Percentiles rank a stretch among this genome's conserved stretches.
phyloP scores from a whole-genome alignment of 2,329 filamentous ascomycete genomes.

The Aspergillus novofumigatus region DNA sequence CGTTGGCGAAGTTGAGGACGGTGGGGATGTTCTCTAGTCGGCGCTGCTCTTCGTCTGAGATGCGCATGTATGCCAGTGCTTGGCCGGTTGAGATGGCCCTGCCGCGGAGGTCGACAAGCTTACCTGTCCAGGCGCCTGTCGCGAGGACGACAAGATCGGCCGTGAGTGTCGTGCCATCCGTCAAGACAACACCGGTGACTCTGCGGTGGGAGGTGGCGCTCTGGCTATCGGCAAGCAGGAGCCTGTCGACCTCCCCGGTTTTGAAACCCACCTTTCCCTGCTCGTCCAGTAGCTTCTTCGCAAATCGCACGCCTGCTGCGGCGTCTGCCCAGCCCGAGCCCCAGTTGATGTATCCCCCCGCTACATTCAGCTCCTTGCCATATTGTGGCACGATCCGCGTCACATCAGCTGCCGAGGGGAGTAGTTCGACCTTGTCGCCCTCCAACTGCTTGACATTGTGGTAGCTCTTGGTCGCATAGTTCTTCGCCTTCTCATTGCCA shows the following conservation, averaged over 20 bases:
- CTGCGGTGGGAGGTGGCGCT: constrained; percentile 8
- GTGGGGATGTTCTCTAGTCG: constrained; percentile 64
- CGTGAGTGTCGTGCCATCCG: constrained; percentile 46
- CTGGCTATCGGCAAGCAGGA: constrained; percentile 24
- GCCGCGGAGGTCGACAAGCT: constrained; percentile 72
- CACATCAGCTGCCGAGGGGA: constrained; percentile 33
- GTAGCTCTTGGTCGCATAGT: constrained; percentile 38
- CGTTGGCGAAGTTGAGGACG: constrained; percentile 44
- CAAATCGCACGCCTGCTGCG: constrained; percentile 38
- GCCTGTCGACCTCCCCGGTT: constrained; percentile 32
- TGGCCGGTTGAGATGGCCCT: constrained; percentile 79
- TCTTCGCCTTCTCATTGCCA: constrained; percentile 25
- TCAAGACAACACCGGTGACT: constrained; percentile 49
- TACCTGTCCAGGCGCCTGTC: constrained; percentile 80
- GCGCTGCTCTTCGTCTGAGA: constrained; percentile 68
- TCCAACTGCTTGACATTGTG: constrained; percentile 36
- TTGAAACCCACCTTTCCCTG: constrained; percentile 34
- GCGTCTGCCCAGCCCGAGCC: constrained; percentile 46
- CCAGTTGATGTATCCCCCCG: constrained; percentile 45
- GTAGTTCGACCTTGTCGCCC: constrained; percentile 30
- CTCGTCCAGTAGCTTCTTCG: constrained; percentile 33
- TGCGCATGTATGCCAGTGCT: constrained; percentile 69
- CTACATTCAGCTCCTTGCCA: constrained; percentile 29
- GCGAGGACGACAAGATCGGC: constrained; percentile 76
- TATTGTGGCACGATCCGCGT: constrained; percentile 33